Evolutionary conservation across 306 rosid species (phyloP).

Genomic region (Cajanus cajan): DNA sequence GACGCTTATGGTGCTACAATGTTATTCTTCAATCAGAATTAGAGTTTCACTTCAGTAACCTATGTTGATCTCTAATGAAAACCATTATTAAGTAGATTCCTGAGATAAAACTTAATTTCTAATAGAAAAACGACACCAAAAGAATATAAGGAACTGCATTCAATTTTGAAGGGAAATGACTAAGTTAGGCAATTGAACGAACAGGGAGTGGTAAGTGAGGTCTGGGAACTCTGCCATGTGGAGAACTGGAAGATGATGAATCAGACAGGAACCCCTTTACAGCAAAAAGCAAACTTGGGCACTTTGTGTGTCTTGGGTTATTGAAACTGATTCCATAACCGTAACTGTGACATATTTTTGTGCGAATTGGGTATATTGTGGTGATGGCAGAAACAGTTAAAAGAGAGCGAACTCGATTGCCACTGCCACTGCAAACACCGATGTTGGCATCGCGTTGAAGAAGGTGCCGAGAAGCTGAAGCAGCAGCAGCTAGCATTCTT

Average conservation of each 20-base stretch:
- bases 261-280: slow-evolving; percentile 47
- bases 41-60: neutral
- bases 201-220: slow-evolving; percentile 35
- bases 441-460: slow-evolving; percentile 37
- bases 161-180: neutral
- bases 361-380: slow-evolving; percentile 17
- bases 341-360: neutral
- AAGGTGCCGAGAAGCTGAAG: slow-evolving; percentile 46
- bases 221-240: slow-evolving; percentile 28
- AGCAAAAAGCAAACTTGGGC: slow-evolving; percentile 26
- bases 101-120: neutral
- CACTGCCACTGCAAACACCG: slow-evolving; percentile 7
- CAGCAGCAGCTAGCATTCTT: slow-evolving; percentile 49
- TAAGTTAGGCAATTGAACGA: slow-evolving; percentile 28
- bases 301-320: slow-evolving; percentile 25
- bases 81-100: neutral
- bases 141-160: neutral
- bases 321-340: slow-evolving; percentile 15
- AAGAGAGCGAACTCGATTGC: slow-evolving; percentile 32
- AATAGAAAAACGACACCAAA: neutral
- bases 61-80: neutral
- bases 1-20: neutral
- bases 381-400: slow-evolving; percentile 26
- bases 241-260: slow-evolving; percentile 33
- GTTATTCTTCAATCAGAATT: neutral